These are phyloP conservation scores for Aspergillus ruber DNA, from an alignment of 2,329 filamentous ascomycete genomes.

Conservation along the genomic window DNA sequence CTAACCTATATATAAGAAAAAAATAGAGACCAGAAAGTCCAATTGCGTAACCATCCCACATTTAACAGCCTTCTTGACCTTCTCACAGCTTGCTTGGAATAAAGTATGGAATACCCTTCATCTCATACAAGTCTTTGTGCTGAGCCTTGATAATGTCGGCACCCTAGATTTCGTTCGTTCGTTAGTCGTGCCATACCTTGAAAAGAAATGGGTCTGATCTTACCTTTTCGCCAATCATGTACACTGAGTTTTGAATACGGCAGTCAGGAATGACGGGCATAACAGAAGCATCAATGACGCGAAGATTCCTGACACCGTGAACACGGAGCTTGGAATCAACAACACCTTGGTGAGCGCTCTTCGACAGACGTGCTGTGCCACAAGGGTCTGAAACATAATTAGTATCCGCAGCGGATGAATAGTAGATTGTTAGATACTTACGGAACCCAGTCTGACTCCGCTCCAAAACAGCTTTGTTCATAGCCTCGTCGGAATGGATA, in stretches of 20 bases:
- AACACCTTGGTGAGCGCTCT: constrained; percentile 47
- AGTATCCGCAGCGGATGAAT: neutral
- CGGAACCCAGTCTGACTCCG: constrained; percentile 48
- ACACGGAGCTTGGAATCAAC: constrained; percentile 49
- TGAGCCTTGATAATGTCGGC: constrained; percentile 23
- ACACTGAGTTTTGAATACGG: constrained; percentile 56
- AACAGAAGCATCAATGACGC: constrained; percentile 52
- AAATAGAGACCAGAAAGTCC: neutral
- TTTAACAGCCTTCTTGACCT: neutral
- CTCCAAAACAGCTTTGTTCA: constrained; percentile 53
- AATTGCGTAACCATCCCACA: neutral
- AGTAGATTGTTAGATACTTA: constrained; percentile 4
- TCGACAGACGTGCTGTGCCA: constrained; percentile 49
- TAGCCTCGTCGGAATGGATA: constrained; percentile 48
- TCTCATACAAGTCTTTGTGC: constrained; percentile 19
- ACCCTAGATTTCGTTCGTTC: constrained; percentile 8
- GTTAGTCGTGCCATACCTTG: constrained; percentile 2
- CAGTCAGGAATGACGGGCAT: constrained; percentile 52
- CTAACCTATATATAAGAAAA: neutral
- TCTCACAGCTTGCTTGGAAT: constrained; percentile 7
- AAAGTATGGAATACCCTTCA: constrained; percentile 14
- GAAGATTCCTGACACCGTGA: constrained; percentile 48
- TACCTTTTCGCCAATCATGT: constrained; percentile 52
- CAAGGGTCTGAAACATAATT: constrained; percentile 39
- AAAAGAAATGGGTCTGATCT: constrained; percentile 1